These are phyloP conservation scores for Wickerhamomyces hampshirensis DNA, from an alignment of 805 yeast species.

Conservation along the genomic window DNA sequence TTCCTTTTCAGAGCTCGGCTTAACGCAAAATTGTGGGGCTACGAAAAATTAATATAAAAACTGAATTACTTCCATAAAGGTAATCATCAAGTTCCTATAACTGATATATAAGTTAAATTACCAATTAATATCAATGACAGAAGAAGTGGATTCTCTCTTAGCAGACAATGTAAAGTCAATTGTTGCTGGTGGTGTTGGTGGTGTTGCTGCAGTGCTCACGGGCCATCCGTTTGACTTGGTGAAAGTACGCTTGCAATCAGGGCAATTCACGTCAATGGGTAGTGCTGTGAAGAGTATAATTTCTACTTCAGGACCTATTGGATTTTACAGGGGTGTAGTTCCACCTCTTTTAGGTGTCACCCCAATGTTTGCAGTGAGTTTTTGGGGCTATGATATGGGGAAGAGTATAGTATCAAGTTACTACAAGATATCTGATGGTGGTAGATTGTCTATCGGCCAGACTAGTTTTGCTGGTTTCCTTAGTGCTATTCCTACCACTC, in stretches of 20 bases:
- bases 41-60: background rate
- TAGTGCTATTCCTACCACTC: constrained; percentile 91
- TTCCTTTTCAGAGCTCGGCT: background rate
- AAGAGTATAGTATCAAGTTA: constrained; percentile 58
- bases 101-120: no score
- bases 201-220: constrained; percentile 89
- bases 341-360: constrained; percentile 97
- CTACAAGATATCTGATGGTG: constrained; percentile 30
- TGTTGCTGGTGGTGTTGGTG: constrained; percentile 94
- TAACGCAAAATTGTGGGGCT: background rate
- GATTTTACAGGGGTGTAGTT: constrained; percentile 88
- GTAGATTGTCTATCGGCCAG: constrained; percentile 56
- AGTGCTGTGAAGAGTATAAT: constrained; percentile 70
- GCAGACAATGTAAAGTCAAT: constrained; percentile 83
- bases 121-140: no score
- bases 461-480: constrained; percentile 90
- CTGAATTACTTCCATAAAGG: background rate
- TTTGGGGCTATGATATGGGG: constrained; percentile 98
- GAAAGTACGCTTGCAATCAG: constrained; percentile 87
- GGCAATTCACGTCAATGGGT: constrained; percentile 51
- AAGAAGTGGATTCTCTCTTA: constrained; percentile 22
- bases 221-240: constrained; percentile 96
- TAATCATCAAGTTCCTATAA: no score
- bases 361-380: constrained; percentile 96
- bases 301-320: constrained; percentile 67